Evolutionary conservation across 2,329 filamentous ascomycete genomes (phyloP).

Genomic region (Pyricularia sp.): DNA sequence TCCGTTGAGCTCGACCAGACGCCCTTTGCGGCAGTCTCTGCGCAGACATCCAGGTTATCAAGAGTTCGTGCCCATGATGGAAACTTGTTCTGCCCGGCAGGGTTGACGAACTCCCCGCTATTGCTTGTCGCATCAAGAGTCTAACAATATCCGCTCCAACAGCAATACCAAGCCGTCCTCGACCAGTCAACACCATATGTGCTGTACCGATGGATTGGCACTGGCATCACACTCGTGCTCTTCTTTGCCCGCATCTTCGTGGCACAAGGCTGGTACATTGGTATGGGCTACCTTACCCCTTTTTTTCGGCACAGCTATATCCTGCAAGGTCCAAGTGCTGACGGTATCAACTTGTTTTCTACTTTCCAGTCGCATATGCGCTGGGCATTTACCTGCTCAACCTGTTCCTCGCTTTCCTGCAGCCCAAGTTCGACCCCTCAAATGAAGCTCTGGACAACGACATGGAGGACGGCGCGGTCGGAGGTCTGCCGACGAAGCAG

Average conservation of each 20-base stretch:
- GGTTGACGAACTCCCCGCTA: not conserved
- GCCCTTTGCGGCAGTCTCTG: conserved; percentile 81
- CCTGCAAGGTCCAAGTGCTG: not conserved
- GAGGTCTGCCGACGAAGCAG: conserved; percentile 81
- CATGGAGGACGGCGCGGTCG: conserved; percentile 84
- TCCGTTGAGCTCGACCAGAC: conserved; percentile 79
- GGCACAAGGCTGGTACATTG: conserved; percentile 98
- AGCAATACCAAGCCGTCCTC: conserved; percentile 92
- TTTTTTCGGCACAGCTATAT: conserved; percentile 9
- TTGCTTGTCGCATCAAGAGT: not conserved
- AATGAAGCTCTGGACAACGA: conserved; percentile 86
- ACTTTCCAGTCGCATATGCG: conserved; percentile 76
- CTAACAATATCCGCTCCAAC: conserved; percentile 8
- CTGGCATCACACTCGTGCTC: conserved; percentile 61
- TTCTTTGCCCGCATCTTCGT: conserved; percentile 88
- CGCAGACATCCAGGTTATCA: conserved; percentile 69
- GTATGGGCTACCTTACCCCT: conserved; percentile 38
- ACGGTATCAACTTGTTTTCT: not conserved
- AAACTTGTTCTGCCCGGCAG: not conserved
- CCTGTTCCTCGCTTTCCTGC: conserved; percentile 95
- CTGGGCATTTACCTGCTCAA: conserved; percentile 98
- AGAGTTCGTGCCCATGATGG: conserved; percentile 45
- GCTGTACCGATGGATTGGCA: conserved; percentile 82
- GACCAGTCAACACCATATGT: conserved; percentile 89
- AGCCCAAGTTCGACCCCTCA: conserved; percentile 97